Evolutionary conservation across 2,329 filamentous ascomycete genomes (phyloP), one percentile per base, ranked within the genome.

Genomic region (Sphaerulina musiva): DNA sequence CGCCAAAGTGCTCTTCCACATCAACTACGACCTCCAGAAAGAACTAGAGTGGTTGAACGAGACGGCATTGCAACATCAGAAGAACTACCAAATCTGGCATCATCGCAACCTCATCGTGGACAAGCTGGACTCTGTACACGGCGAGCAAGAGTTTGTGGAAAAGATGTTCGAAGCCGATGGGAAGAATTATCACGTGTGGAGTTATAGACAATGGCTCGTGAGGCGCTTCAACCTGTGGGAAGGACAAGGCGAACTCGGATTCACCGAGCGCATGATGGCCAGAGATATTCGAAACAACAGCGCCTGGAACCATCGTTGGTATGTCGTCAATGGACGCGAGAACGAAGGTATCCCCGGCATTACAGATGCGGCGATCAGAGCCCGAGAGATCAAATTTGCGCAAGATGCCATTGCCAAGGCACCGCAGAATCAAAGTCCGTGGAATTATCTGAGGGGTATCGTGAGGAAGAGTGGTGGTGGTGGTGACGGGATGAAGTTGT

Each of bases 181-280:
- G 47, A 98, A 98, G 75, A 98, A 98, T 76, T 97, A 98, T 70
- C 93, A 98, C 69, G 93, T 97, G 46, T 98, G 93, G 93, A 89
- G 85, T 52, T 98, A 97, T 74, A 80, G 93, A 55, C 89, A 95
- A 69, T 78, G 85, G 83, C 69, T 86, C 74, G 77, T 95, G 71
- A 79, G 81, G 61, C 74, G 80, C 47, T 83, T 86, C 70, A 70
- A 70, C 48, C 72, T 83, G 44, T 83, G 78, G 70, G 63, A 63
- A 34, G 42, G 56, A n/a, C 3, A 39, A 1, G 65, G 61, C 17
- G 83, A 98, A 76, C 75, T 95, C 17, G 72, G 76, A 48, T 83
- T 85, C 56, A 82, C 89, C 34, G 86, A 93, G 67, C 72, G 73
- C 39, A 80, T 95, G 70, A 80, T 98, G 54, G 76, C 82, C 54